Evolutionary conservation across 352 stramenopile genomes (phyloP).

Genomic region (Salisapilia sapeloensis): DNA sequence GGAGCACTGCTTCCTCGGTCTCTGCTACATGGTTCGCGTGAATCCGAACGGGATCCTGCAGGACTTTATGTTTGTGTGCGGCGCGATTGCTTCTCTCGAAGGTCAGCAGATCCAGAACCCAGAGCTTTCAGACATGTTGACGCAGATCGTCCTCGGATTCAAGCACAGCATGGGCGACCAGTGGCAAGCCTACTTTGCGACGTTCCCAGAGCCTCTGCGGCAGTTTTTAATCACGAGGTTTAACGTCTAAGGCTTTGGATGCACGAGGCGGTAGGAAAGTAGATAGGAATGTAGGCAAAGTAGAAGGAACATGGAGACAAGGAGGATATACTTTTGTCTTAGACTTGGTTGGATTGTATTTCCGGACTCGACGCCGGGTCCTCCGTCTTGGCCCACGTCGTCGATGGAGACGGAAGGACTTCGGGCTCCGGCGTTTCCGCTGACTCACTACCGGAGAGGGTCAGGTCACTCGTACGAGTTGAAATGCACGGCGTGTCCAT

Average conservation of each 20-base stretch:
- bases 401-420: no score
- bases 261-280: conserved; percentile 3
- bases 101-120: conserved; percentile 56
- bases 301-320: conserved; percentile 5
- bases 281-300: not conserved
- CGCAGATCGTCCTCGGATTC: conserved; percentile 80
- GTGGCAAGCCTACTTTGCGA: conserved; percentile 73
- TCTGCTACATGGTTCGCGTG: conserved; percentile 85
- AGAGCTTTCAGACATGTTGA: conserved; percentile 74
- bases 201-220: conserved; percentile 63
- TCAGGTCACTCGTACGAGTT: no score
- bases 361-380: not conserved
- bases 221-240: conserved; percentile 70
- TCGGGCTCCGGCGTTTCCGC: no score
- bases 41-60: conserved; percentile 79
- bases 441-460: no score
- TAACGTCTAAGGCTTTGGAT: conserved; percentile 31
- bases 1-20: conserved; percentile 78
- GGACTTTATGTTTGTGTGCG: conserved; percentile 85
- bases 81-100: conserved; percentile 74
- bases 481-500: not conserved
- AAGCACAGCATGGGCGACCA: conserved; percentile 78
- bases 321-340: not conserved
- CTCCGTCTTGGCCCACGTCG: no score
- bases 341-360: not conserved